Conservation (phyloP, 192 early-diverging fungal species). For the Backusella psychrophila region DNA sequence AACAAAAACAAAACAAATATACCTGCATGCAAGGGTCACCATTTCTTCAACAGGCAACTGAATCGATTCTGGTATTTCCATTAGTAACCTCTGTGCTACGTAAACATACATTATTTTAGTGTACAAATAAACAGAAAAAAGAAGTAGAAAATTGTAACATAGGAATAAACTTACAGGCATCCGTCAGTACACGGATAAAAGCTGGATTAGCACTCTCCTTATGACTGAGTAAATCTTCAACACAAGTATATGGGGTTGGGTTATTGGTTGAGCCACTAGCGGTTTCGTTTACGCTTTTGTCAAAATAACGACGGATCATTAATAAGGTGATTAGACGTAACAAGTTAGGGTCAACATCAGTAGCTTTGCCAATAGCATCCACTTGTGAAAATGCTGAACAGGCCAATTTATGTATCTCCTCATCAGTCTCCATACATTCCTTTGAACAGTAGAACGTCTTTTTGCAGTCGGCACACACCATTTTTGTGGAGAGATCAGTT, state of each 20-base stretch:
- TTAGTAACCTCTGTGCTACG: conserved; percentile 50
- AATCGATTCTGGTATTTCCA: conserved; percentile 24
- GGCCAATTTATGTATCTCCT: conserved; percentile 31
- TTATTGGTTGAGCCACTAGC: not conserved
- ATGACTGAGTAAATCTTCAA: conserved; percentile 26
- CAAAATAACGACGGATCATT: conserved; percentile 5
- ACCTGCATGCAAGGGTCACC: conserved; percentile 33
- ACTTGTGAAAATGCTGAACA: conserved; percentile 13
- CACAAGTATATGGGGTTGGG: conserved; percentile 21
- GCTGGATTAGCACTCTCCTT: conserved; percentile 16
- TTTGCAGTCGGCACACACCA: conserved; percentile 37
- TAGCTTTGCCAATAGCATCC: conserved; percentile 14
- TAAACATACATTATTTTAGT: conserved; percentile 21
- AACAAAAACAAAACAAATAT: conserved; percentile 44
- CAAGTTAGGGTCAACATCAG: conserved; percentile 29
- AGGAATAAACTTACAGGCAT: conserved; percentile 21
- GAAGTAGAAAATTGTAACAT: not conserved
- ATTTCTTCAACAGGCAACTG: conserved; percentile 38
- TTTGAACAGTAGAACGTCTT: conserved; percentile 38
- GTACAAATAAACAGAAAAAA: not conserved
- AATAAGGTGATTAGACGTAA: conserved; percentile 22
- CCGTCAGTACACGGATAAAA: conserved; percentile 25
- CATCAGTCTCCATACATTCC: conserved; percentile 33
- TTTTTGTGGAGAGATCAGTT: not conserved
- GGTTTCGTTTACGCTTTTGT: not conserved